These are phyloP conservation scores for Yamadazyma taylorii DNA, from an alignment of 1,139 yeast genomes.

Conservation along the genomic window DNA sequence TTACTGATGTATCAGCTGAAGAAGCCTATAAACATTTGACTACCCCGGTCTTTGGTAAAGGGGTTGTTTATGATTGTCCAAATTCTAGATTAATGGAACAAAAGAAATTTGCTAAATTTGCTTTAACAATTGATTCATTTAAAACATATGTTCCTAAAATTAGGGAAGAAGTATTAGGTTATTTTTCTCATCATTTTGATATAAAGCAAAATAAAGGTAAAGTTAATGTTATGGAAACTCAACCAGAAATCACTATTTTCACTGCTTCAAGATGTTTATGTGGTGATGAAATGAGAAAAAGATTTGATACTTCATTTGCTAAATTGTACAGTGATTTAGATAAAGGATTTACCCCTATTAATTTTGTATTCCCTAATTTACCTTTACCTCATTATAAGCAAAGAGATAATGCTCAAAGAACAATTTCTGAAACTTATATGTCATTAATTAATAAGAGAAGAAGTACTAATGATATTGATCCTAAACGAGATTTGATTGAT, in stretches of 20 bases:
- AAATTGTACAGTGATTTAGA: slow-evolving; percentile 86
- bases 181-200: slow-evolving; percentile 52
- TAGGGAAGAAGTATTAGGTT: slow-evolving; percentile 69
- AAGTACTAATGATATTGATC: slow-evolving; percentile 64
- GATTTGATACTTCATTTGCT: slow-evolving; percentile 83
- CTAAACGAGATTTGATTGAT: slow-evolving; percentile 86
- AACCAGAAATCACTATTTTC: slow-evolving; percentile 94
- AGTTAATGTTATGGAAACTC: slow-evolving; percentile 75
- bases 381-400: slow-evolving; percentile 84
- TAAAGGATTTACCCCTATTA: slow-evolving; percentile 94
- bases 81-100: slow-evolving; percentile 95
- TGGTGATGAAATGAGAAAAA: slow-evolving; percentile 88
- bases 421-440: slow-evolving; percentile 78
- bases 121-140: slow-evolving; percentile 85
- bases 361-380: slow-evolving; percentile 91
- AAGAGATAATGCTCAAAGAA: slow-evolving; percentile 86
- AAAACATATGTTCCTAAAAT: slow-evolving; percentile 84
- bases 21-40: slow-evolving; percentile 94
- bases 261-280: slow-evolving; percentile 90
- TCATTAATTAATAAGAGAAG: slow-evolving; percentile 75
- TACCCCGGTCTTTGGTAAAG: slow-evolving; percentile 96
- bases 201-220: slow-evolving; percentile 47
- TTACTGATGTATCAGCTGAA: slow-evolving; percentile 90
- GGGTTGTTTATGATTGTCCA: slow-evolving; percentile 96
- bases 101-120: slow-evolving; percentile 91